Percentiles rank a stretch among this genome's conserved stretches.
These are phyloP conservation scores for Erigeron philadelphicus DNA, from an alignment of 140 eudicot species.

Conservation along the genomic window DNA sequence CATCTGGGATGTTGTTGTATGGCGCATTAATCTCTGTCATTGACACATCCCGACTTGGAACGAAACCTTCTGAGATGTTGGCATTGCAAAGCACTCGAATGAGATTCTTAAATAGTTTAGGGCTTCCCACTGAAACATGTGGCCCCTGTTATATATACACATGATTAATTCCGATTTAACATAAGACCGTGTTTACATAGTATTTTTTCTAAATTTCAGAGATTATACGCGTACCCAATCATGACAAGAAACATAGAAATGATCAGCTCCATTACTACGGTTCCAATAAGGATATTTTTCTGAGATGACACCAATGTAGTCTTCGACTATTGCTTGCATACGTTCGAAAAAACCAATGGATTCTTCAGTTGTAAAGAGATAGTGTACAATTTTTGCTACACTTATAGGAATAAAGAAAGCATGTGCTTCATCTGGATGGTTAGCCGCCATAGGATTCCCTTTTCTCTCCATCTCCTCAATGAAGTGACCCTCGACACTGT, in stretches of 20 bases:
- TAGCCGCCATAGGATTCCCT: slow-evolving; percentile 25
- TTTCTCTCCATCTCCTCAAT: slow-evolving; percentile 36
- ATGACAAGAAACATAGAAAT: slow-evolving; percentile 61
- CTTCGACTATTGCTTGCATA: slow-evolving; percentile 24
- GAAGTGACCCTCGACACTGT: slow-evolving; percentile 41
- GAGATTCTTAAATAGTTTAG: slow-evolving; percentile 35
- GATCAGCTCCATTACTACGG: slow-evolving; percentile 61
- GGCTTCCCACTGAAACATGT: slow-evolving; percentile 22
- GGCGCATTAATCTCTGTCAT: slow-evolving; percentile 46
- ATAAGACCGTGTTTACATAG: no score
- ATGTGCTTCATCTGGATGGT: slow-evolving; percentile 42
- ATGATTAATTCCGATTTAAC: no score
- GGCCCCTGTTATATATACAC: not conserved
- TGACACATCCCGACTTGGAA: slow-evolving; percentile 48
- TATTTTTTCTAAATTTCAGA: no score
- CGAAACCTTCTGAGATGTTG: slow-evolving; percentile 60
- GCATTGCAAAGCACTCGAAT: slow-evolving; percentile 68
- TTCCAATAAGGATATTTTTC: slow-evolving; percentile 66
- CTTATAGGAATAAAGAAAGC: slow-evolving; percentile 42
- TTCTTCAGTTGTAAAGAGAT: slow-evolving; percentile 24
- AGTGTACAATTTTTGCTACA: slow-evolving; percentile 23
- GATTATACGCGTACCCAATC: slow-evolving; percentile 83
- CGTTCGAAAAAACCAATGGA: slow-evolving; percentile 8
- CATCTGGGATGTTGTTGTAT: slow-evolving; percentile 2
- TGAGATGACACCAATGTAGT: slow-evolving; percentile 36